A percentile compares a stretch with the other conserved stretches of the same genome.
phyloP scores from a whole-genome alignment of 768 basidiomycete genomes.

The Tylopilus sp. region DNA sequence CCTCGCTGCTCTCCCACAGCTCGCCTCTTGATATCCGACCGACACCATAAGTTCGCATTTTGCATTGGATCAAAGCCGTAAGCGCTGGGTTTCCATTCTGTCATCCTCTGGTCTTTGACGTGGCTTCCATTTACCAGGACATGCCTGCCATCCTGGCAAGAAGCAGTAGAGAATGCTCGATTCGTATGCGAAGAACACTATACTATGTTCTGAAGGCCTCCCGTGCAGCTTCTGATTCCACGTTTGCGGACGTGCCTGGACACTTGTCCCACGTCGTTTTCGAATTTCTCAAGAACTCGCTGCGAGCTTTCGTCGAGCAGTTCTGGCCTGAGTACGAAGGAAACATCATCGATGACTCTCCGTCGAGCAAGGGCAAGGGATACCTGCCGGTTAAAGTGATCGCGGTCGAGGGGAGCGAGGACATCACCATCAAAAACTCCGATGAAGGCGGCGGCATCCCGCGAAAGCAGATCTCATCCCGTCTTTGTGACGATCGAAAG shows the following conservation, averaged over 20 bases:
- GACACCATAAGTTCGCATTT: too few relatives aligned
- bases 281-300: conserved; percentile 95
- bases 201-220: conserved; percentile 92
- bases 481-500: not conserved
- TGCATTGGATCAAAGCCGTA: conserved; percentile 90
- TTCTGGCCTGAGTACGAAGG: conserved; percentile 80
- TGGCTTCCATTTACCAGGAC: conserved; percentile 46
- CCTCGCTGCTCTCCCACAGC: too few relatives aligned
- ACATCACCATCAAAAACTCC: conserved; percentile 98
- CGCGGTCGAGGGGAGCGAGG: conserved; percentile 96
- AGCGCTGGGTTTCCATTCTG: conserved; percentile 27
- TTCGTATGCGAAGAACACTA: conserved; percentile 95
- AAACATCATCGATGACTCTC: not conserved
- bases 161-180: conserved; percentile 96
- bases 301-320: conserved; percentile 92
- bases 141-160: conserved; percentile 94
- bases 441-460: conserved; percentile 96
- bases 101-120: not conserved
- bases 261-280: conserved; percentile 97
- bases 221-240: conserved; percentile 81
- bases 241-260: conserved; percentile 93
- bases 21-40: too few relatives aligned
- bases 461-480: too few relatives aligned
- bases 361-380: too few relatives aligned
- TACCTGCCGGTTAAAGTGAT: too few relatives aligned